These are phyloP conservation scores for Logfia minima DNA, from an alignment of 129 eudicot species.

Conservation along the genomic window DNA sequence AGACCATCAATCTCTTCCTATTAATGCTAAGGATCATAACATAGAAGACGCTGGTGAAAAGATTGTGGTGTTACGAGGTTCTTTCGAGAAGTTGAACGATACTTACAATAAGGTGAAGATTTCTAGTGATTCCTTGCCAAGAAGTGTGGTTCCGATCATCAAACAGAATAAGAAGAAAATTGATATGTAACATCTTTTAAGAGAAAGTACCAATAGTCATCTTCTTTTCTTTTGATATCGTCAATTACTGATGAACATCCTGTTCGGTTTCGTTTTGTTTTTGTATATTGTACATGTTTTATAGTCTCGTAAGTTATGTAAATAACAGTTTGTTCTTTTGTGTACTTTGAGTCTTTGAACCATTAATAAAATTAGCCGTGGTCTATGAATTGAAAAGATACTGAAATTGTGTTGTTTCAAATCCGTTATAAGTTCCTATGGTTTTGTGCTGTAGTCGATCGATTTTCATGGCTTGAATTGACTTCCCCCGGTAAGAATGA, in stretches of 20 bases:
- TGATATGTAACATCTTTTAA: neutral
- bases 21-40: neutral
- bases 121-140: slow-evolving; percentile 25
- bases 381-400: too few relatives aligned
- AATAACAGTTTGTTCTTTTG: neutral
- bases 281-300: neutral
- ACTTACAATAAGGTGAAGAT: slow-evolving; percentile 26
- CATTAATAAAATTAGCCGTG: too few relatives aligned
- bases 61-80: neutral
- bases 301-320: neutral
- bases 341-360: too few relatives aligned
- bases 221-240: neutral
- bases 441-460: too few relatives aligned
- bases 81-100: slow-evolving; percentile 14
- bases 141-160: slow-evolving; percentile 16
- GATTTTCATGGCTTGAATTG: too few relatives aligned
- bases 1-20: slow-evolving; percentile 22
- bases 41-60: neutral
- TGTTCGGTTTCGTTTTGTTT: neutral
- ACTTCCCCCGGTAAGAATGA: too few relatives aligned
- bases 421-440: too few relatives aligned
- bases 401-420: too few relatives aligned
- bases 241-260: too few relatives aligned
- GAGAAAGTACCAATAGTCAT: neutral
- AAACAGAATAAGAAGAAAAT: slow-evolving; percentile 6